phyloP scores from a whole-genome alignment of 2,329 filamentous ascomycete species.

The Hypoxylon sp. region DNA sequence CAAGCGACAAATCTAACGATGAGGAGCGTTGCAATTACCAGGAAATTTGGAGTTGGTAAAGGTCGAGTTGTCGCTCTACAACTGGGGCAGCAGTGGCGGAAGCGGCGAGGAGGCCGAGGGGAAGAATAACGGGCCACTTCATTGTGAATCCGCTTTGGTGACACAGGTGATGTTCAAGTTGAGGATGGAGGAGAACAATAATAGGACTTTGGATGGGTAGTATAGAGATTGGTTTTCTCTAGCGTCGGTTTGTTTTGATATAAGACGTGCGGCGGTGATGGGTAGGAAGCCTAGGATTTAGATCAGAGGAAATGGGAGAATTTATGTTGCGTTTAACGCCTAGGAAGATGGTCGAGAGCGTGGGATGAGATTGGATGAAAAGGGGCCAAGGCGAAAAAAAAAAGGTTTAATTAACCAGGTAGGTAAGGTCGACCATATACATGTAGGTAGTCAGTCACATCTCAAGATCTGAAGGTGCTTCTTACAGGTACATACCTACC shows the following conservation, averaged over 20 bases:
- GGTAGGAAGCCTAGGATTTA: neutral
- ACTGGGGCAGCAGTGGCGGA: conserved; percentile 47
- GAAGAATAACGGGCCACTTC: conserved; percentile 48
- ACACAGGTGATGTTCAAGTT: neutral
- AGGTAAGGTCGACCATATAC: conserved; percentile 13
- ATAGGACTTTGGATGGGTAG: neutral
- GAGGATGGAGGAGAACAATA: neutral
- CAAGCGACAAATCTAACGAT: neutral
- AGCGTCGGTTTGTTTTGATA: conserved; percentile 1
- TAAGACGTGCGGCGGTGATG: conserved; percentile 16
- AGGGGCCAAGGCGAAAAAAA: conserved; percentile 16
- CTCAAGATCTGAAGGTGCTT: conserved; percentile 18
- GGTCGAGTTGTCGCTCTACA: conserved; percentile 44
- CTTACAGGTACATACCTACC: neutral
- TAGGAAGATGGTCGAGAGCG: conserved; percentile 1
- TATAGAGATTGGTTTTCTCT: conserved; percentile 6
- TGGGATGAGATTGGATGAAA: conserved; percentile 3
- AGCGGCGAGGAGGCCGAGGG: conserved; percentile 47
- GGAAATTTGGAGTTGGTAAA: conserved; percentile 50
- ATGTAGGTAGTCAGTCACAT: conserved; percentile 16
- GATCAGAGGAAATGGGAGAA: conserved; percentile 27
- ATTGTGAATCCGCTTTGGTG: conserved; percentile 42
- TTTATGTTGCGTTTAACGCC: conserved; percentile 31
- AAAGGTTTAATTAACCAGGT: conserved; percentile 20
- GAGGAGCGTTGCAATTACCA: conserved; percentile 40